Conservation (phyloP, 1,139 yeast genomes). For the Kodamaea fungicola region DNA sequence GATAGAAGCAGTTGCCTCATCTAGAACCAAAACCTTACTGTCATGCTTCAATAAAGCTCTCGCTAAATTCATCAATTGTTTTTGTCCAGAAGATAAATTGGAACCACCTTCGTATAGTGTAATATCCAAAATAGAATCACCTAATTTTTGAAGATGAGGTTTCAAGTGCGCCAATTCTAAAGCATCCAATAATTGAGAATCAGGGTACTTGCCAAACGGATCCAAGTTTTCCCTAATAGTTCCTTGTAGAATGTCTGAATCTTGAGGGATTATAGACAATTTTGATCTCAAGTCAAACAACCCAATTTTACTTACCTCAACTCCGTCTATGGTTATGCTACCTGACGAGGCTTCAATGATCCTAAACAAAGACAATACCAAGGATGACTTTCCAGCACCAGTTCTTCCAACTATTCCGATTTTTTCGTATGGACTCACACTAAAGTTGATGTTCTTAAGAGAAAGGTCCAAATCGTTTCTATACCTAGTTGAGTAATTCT, state of each 20-base stretch:
- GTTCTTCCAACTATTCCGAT: slow-evolving; percentile 42
- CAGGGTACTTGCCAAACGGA: slow-evolving; percentile 28
- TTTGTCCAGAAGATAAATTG: slow-evolving; percentile 36
- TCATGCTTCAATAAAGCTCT: slow-evolving; percentile 32
- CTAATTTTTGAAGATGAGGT: slow-evolving; percentile 29
- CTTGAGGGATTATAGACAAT: slow-evolving; percentile 39
- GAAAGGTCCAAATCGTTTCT: slow-evolving; percentile 37
- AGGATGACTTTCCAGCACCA: slow-evolving; percentile 41
- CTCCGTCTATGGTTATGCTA: slow-evolving; percentile 29
- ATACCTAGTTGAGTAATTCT: slow-evolving; percentile 31
- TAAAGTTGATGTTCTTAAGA: slow-evolving; percentile 24
- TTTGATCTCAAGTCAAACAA: slow-evolving; percentile 32
- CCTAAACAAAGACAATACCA: slow-evolving; percentile 36
- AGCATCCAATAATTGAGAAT: slow-evolving; percentile 31
- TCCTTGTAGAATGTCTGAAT: slow-evolving; percentile 35
- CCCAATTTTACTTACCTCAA: slow-evolving; percentile 30
- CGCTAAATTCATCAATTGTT: slow-evolving; percentile 36
- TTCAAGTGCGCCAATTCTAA: slow-evolving; percentile 35
- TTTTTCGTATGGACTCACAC: slow-evolving; percentile 31
- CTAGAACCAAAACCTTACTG: slow-evolving; percentile 31
- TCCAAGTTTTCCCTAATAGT: slow-evolving; percentile 35
- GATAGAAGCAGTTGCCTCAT: slow-evolving; percentile 39
- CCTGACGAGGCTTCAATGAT: slow-evolving; percentile 35
- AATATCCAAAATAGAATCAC: slow-evolving; percentile 24
- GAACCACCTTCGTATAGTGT: slow-evolving; percentile 30